Percentiles rank a stretch among this genome's conserved stretches.
Conservation (phyloP, 805 yeast species). For the Kuraishia piskuri region DNA sequence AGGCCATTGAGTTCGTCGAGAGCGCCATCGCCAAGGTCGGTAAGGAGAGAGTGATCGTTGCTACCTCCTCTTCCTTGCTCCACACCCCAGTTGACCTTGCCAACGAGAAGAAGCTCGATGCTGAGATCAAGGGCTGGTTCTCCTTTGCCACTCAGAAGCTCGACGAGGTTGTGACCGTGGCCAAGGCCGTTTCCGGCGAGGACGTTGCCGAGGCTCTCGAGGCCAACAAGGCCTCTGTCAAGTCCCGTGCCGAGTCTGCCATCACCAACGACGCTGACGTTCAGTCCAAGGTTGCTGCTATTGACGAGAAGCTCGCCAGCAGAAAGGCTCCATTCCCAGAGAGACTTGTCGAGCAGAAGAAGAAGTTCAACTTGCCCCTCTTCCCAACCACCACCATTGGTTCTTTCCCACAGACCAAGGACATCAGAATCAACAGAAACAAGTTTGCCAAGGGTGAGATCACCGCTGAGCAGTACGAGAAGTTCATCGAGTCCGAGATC, state of each 20-base stretch:
- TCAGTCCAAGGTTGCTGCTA: conserved; percentile 73
- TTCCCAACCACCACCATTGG: conserved; percentile 99
- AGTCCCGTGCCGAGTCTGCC: conserved; percentile 77
- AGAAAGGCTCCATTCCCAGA: conserved; percentile 82
- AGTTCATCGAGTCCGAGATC: conserved; percentile 94
- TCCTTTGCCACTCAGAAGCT: conserved; percentile 97
- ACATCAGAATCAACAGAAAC: conserved; percentile 97
- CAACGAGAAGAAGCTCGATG: conserved; percentile 85
- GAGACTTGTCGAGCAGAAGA: conserved; percentile 84
- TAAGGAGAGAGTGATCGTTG: conserved; percentile 75
- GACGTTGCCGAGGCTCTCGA: conserved; percentile 70
- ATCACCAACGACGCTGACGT: conserved; percentile 91
- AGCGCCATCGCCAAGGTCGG: conserved; percentile 83
- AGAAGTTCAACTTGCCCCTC: conserved; percentile 83
- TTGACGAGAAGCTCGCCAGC: conserved; percentile 67
- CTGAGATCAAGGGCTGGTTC: conserved; percentile 94
- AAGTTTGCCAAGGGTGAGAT: conserved; percentile 96
- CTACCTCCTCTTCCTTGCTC: conserved; percentile 93
- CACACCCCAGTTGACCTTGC: conserved; percentile 98
- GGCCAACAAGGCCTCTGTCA: conserved; percentile 81
- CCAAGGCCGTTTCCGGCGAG: conserved; percentile 79
- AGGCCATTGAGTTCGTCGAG: conserved; percentile 75
- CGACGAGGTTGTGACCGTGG: conserved; percentile 80
- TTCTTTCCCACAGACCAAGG: conserved; percentile 99
- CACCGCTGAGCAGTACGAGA: conserved; percentile 90